Evolutionary conservation across 805 yeast species (phyloP), one percentile per base, ranked within the genome.

Genomic region (Saccharomycopsis babjevae): DNA sequence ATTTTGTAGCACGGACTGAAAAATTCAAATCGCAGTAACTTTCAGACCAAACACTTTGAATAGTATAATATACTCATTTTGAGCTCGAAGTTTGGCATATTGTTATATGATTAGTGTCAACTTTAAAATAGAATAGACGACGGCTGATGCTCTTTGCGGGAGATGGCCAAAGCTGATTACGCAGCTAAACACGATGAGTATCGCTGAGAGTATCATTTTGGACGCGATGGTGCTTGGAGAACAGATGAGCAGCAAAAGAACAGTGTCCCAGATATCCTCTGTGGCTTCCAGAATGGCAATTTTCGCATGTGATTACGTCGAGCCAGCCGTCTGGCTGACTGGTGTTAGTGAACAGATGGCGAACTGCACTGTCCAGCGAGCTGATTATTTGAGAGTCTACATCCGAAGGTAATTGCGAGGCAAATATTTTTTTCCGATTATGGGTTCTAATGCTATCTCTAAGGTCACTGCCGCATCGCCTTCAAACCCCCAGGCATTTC

Each of bases 381-480:
- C 40, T 50, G n/a, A n/a, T n/a, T n/a, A n/a, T 25, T 25, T 25
- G 40, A 40, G 18, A 55, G 15, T 54, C 50, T 54, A 56, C 36
- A 43, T 43, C 22, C 39, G 32, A 2, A 52, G 58, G 38, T 56
- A 42, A 20, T 56, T 22, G 7, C 58, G 34, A 10, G 65, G 61
- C 15, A 56, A 25, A 55, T 60, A 72, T 11, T 68, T 69, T 42
- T 67, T 66, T 4, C 77, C 77, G 36, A 74, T 73, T 1, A 74
- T 43, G 2, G 86, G 90, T 66, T 77, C 82, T 59, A 89, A 73
- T 2, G 90, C 91, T 30, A 70, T 57, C 0, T 96, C 96, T 20
- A 89, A 74, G 73, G 82, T 75, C 57, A 80, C 80, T 0, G 92
- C 85, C 0, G 96, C 92, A 69, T 89, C 94, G 0, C 97, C 97